Base-by-base conservation (phyloP, 2,329 filamentous ascomycete species). In the Ophiocordyceps camponoti-saundersi region DNA sequence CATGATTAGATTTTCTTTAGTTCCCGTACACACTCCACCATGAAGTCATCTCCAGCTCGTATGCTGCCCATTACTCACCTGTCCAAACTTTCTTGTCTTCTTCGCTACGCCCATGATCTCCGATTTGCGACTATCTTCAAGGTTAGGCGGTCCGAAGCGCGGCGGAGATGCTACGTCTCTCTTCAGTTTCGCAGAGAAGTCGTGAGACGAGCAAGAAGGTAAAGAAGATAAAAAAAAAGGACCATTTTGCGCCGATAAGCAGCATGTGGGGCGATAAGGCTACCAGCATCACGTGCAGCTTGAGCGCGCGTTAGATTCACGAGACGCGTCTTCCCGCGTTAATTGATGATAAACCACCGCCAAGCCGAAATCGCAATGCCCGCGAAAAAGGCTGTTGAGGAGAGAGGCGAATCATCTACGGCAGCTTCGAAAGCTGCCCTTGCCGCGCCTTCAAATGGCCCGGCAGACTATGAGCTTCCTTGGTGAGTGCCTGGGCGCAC, bases 61-160 rank as follows among this genome's bases (percentile, higher is more conserved):
- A 13, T 2, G 2, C 13, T 13, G 32, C n/a, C 32, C 3, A 44
- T 46, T 46, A 50, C 66, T 50, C 58, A 77, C 77, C 61, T 74
- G 69, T 45, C 80, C 90, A 63, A 95, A 96, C 70, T 95, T 95
- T 69, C 89, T 80, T 46, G 86, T 94, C 63, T 81, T 86, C 71
- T 94, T 95, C 52, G 81, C 78, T 55, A 88, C 78, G 66, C 88
- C 89, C 90, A 95, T 95, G 51, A 48, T 54, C 8, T 44, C 42
- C 49, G 30, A 40, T 6, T 5, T 12, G 10, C 13, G 39, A 3
- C 4, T 42, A n/a, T 18, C 5, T 26, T 26, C 5, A 26, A 26
- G 23, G 23, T 8, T 4, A 5, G 23, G 8, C n/a, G n/a, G n/a
- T n/a, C n/a, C n/a, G n/a, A n/a, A n/a, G n/a, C n/a, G n/a, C 23